Evolutionary conservation across 2,329 filamentous ascomycete genomes (phyloP).

Genomic region (Aspergillus terreus): DNA sequence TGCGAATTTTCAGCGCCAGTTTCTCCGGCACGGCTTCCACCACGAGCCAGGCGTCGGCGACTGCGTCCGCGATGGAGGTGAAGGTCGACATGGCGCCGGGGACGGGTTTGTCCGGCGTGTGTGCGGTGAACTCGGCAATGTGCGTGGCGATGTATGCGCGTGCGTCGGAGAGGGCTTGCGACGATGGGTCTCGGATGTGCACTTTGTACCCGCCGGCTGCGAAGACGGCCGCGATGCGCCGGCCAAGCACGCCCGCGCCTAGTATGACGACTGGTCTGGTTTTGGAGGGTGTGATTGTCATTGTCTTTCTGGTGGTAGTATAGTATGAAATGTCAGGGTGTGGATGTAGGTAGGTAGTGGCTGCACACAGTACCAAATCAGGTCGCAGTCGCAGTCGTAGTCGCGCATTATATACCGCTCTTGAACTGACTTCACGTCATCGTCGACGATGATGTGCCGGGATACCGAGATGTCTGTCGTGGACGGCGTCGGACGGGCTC

Average conservation of each 20-base stretch:
- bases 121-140: slow-evolving; percentile 24
- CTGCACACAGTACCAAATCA: too few species aligned
- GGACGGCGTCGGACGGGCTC: neutral
- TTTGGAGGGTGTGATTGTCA: neutral
- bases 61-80: slow-evolving; percentile 37
- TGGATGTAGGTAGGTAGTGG: neutral
- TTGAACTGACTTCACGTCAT: neutral
- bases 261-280: slow-evolving; percentile 34
- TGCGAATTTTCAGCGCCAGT: slow-evolving; percentile 46
- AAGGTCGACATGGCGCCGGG: slow-evolving; percentile 33
- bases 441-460: neutral
- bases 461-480: neutral
- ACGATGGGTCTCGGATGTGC: slow-evolving; percentile 21
- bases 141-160: slow-evolving; percentile 30
- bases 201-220: slow-evolving; percentile 25
- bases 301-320: neutral
- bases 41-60: slow-evolving; percentile 50
- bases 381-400: neutral
- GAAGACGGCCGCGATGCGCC: slow-evolving; percentile 31
- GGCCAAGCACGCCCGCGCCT: slow-evolving; percentile 38
- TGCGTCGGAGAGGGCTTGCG: slow-evolving; percentile 22
- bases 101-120: slow-evolving; percentile 17
- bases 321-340: neutral
- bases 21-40: slow-evolving; percentile 53
- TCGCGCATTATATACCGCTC: neutral